phyloP scores from a whole-genome alignment of 148 eudicot species.

The Simmondsia chinensis region DNA sequence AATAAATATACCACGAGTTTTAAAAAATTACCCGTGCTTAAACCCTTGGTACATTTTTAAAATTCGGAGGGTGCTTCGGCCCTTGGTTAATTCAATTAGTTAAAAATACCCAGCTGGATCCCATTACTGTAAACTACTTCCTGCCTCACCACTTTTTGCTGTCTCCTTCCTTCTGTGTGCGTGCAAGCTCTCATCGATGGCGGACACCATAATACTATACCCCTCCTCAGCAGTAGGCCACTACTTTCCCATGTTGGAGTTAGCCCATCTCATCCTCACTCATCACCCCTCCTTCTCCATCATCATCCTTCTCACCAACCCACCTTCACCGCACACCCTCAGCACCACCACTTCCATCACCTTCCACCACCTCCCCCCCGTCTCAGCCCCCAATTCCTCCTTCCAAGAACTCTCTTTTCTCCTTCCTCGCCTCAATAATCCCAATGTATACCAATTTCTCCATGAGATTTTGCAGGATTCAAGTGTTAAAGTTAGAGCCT shows the following conservation, averaged over 20 bases:
- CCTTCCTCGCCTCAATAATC: not conserved
- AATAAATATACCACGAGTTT: no score
- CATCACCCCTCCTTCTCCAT: not conserved
- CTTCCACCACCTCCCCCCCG: not conserved
- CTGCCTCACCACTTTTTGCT: no score
- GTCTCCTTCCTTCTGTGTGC: no score
- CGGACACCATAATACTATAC: not conserved
- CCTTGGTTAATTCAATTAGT: no score
- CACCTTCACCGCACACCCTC: not conserved
- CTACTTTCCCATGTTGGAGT: not conserved
- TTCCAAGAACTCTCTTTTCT: not conserved
- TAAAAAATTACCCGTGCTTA: no score
- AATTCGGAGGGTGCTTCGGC: no score
- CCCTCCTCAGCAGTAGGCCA: not conserved
- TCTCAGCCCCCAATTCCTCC: not conserved
- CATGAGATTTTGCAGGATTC: not conserved
- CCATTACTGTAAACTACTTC: no score
- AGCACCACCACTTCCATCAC: not conserved
- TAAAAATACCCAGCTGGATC: no score
- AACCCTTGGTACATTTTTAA: no score
- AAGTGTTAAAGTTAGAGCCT: not conserved
- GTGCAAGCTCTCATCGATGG: no score
- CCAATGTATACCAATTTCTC: not conserved
- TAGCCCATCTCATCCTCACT: not conserved
- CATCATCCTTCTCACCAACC: constrained; percentile 3